phyloP scores from a whole-genome alignment of 2,329 filamentous ascomycete genomes.

The Epichloe hybrida region DNA sequence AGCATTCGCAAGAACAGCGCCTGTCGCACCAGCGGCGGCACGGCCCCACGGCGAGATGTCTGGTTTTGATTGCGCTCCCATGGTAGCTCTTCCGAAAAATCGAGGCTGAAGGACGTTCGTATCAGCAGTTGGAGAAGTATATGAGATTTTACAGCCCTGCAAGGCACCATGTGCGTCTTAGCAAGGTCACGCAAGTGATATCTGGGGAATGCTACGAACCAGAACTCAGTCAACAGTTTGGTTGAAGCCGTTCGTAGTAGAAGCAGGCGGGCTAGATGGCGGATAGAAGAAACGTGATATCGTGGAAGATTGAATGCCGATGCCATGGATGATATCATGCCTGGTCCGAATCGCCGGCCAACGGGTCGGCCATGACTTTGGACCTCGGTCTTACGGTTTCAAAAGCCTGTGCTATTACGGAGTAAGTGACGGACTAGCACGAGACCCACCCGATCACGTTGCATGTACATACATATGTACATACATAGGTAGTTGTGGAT shows the following conservation, averaged over 20 bases:
- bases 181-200: too few relatives aligned
- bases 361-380: conserved; percentile 1
- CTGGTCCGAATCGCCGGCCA: not conserved
- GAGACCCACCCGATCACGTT: not conserved
- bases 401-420: not conserved
- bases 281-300: not conserved
- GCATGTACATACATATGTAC: too few relatives aligned
- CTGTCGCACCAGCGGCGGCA: conserved; percentile 82
- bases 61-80: conserved; percentile 50
- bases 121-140: too few relatives aligned
- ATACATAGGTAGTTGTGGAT: not conserved
- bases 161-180: not conserved
- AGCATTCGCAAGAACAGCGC: conserved; percentile 87
- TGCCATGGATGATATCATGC: not conserved
- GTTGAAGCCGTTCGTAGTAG: not conserved
- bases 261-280: not conserved
- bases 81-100: conserved; percentile 12
- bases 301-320: not conserved
- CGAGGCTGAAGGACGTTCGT: not conserved
- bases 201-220: not conserved
- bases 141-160: not conserved
- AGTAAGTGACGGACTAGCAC: not conserved
- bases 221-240: not conserved
- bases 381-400: conserved; percentile 4
- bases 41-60: conserved; percentile 82